Evolutionary conservation across 2,329 filamentous ascomycete species (phyloP).

Genomic region (Phaeoacremonium minimum): DNA sequence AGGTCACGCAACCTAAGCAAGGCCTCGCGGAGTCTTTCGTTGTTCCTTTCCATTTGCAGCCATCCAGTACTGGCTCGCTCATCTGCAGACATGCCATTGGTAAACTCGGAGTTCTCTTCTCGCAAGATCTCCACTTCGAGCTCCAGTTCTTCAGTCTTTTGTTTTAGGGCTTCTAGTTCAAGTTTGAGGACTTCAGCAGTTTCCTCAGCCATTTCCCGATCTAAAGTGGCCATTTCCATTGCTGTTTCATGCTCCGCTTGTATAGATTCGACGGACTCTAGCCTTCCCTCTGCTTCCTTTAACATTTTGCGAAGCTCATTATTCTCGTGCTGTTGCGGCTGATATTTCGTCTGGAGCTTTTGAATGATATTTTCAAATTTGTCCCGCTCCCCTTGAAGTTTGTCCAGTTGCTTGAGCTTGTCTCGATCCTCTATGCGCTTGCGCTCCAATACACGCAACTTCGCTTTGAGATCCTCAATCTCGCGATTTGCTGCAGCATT

Average conservation of each 20-base stretch:
- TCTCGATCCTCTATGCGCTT: constrained; percentile 83
- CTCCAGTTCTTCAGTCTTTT: constrained; percentile 77
- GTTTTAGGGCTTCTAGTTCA: constrained; percentile 73
- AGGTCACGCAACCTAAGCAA: constrained; percentile 81
- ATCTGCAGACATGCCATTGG: constrained; percentile 80
- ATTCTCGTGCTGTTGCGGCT: constrained; percentile 78
- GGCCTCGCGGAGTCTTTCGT: constrained; percentile 82
- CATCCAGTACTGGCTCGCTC: constrained; percentile 83
- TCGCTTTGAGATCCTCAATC: constrained; percentile 84
- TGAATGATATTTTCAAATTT: constrained; percentile 82
- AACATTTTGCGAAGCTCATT: constrained; percentile 70
- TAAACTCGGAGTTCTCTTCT: constrained; percentile 82
- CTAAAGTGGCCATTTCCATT: constrained; percentile 81
- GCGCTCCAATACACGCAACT: constrained; percentile 81
- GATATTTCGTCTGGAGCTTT: constrained; percentile 85
- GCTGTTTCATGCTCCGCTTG: constrained; percentile 82
- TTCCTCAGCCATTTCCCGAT: constrained; percentile 96
- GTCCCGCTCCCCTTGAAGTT: constrained; percentile 70
- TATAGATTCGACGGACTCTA: constrained; percentile 66
- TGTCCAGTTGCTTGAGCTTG: constrained; percentile 73
- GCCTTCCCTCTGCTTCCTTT: constrained; percentile 67
- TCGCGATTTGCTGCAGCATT: constrained; percentile 56
- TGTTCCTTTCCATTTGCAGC: constrained; percentile 87
- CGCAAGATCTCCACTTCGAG: constrained; percentile 82
- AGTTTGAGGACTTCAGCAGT: constrained; percentile 76